Evolutionary conservation across 2,329 filamentous ascomycete species (phyloP).

Genomic region (Calonectria montana): DNA sequence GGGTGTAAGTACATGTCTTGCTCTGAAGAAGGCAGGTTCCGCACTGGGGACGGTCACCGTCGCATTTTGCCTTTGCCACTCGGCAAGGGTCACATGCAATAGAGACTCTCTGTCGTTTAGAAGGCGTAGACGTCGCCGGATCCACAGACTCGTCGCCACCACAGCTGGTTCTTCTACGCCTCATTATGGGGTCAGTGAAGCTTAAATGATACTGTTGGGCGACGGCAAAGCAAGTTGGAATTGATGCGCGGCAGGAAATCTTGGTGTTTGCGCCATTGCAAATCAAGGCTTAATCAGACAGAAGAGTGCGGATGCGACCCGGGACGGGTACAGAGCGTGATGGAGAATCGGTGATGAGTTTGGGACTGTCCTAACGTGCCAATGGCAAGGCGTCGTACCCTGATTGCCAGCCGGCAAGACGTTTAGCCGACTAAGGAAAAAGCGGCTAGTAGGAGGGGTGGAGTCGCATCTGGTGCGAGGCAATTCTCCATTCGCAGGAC

Average conservation of each 20-base stretch:
- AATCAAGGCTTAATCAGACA: neutral
- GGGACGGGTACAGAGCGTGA: no score
- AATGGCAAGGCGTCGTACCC: neutral
- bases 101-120: conserved; percentile 2
- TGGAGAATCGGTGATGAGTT: neutral
- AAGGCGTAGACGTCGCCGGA: neutral
- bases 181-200: neutral
- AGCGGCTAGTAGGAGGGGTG: neutral
- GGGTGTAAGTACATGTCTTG: neutral
- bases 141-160: neutral
- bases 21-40: neutral
- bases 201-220: neutral
- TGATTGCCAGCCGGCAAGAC: neutral
- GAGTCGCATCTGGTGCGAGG: neutral
- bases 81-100: neutral
- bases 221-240: no score
- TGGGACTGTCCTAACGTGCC: neutral
- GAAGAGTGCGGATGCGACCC: neutral
- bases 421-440: neutral
- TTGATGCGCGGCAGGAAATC: neutral
- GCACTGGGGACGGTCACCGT: neutral
- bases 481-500: neutral
- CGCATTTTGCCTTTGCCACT: neutral
- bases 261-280: neutral
- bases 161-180: neutral